Percentiles rank a stretch among this genome's conserved stretches.
phyloP scores from a whole-genome alignment of 257 asterid species.

The Craterostigma plantagineum region DNA sequence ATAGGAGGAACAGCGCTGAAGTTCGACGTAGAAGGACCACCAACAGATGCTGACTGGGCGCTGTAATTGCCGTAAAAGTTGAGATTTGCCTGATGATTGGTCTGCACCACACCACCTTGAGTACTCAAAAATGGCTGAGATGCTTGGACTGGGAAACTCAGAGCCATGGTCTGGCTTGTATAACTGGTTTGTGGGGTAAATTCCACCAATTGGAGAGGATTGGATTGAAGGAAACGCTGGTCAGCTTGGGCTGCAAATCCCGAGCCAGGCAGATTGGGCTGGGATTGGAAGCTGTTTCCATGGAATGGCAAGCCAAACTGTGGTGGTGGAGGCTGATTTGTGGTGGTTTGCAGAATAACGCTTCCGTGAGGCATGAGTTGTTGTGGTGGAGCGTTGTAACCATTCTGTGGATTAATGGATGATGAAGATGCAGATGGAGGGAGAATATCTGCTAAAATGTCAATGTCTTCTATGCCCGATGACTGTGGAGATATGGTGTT shows the following conservation, averaged over 20 bases:
- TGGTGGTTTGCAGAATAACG: conserved; percentile 12
- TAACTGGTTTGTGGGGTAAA: conserved; percentile 17
- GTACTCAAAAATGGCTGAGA: conserved; percentile 26
- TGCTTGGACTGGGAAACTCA: conserved; percentile 22
- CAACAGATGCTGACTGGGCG: conserved; percentile 40
- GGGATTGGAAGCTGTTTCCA: conserved; percentile 23
- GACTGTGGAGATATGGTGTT: conserved; percentile 3
- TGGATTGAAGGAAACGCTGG: conserved; percentile 22
- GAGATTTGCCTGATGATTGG: too few species aligned
- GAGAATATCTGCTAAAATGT: conserved; percentile 87
- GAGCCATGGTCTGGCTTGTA: conserved; percentile 19
- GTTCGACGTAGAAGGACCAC: too few species aligned
- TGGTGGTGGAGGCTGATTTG: conserved; percentile 2
- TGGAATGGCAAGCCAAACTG: conserved; percentile 21
- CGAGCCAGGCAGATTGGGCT: conserved; percentile 19
- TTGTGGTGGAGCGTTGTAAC: conserved; percentile 19
- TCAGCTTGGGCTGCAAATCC: conserved; percentile 40
- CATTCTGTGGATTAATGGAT: conserved; percentile 17
- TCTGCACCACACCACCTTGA: conserved; percentile 20
- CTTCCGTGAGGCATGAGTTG: conserved; percentile 20
- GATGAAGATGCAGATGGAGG: conserved; percentile 23
- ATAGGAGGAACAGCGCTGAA: too few species aligned
- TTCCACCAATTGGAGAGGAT: conserved; percentile 21
- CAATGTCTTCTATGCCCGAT: conserved; percentile 28
- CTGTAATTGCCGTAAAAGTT: too few species aligned